Conservation (phyloP, 139 green algal genomes). For the Tetraselmis chui region DNA sequence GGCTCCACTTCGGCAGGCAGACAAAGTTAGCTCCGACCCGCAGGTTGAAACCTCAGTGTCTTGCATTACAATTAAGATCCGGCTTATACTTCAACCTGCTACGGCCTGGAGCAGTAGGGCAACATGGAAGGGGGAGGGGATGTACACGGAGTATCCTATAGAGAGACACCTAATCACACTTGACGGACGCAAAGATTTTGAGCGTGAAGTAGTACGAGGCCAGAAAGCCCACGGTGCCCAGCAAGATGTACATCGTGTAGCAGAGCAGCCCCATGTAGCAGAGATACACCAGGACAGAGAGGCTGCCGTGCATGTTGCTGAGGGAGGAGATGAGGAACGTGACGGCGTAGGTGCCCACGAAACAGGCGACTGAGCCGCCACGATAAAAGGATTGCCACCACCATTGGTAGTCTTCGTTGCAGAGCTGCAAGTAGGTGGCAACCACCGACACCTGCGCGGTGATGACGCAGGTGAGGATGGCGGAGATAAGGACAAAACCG, state of each 20-base stretch:
- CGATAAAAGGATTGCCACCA: constrained; percentile 55
- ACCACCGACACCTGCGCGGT: constrained; percentile 36
- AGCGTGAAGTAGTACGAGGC: constrained; percentile 48
- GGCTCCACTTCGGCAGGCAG: too few species aligned
- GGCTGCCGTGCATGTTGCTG: constrained; percentile 53
- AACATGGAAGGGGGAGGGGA: too few species aligned
- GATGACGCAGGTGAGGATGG: constrained; percentile 75
- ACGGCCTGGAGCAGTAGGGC: too few species aligned
- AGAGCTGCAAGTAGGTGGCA: constrained; percentile 70
- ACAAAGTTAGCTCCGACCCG: too few species aligned
- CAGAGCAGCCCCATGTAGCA: constrained; percentile 78
- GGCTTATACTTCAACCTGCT: too few species aligned
- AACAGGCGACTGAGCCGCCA: not conserved
- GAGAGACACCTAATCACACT: constrained; percentile 50
- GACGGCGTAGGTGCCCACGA: not conserved
- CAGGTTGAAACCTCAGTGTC: too few species aligned
- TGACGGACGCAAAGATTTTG: constrained; percentile 48
- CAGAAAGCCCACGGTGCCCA: constrained; percentile 76
- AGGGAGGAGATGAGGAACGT: constrained; percentile 69
- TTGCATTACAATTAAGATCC: too few species aligned
- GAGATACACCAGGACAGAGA: constrained; percentile 77
- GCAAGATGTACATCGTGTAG: constrained; percentile 67
- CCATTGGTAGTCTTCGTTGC: constrained; percentile 88
- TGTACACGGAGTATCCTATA: too few species aligned
- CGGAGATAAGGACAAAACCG: constrained; percentile 81